These are phyloP conservation scores for Suaeda aralocaspica DNA, from an alignment of 148 eudicot species.

Conservation along the genomic window DNA sequence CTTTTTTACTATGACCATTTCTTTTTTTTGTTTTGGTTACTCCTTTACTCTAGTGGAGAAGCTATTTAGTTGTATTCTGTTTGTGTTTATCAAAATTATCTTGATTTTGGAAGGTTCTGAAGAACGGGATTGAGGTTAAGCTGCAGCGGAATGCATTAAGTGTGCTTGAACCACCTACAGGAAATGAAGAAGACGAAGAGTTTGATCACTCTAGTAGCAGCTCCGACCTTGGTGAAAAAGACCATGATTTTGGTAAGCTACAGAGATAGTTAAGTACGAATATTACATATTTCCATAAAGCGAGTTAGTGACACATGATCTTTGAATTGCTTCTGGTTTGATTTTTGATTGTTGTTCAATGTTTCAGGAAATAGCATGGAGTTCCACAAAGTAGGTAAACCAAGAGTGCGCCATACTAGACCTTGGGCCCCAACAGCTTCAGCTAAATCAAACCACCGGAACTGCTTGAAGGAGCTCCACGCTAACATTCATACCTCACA, in stretches of 20 bases:
- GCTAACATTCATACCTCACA: constrained; percentile 41
- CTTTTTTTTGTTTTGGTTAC: background rate
- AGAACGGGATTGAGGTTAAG: constrained; percentile 97
- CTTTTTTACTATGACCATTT: constrained; percentile 5
- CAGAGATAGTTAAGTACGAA: background rate
- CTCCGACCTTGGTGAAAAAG: constrained; percentile 72
- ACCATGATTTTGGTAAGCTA: constrained; percentile 62
- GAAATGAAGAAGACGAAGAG: constrained; percentile 81
- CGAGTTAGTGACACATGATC: background rate
- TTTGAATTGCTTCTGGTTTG: background rate
- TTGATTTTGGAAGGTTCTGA: constrained; percentile 55
- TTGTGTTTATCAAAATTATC: background rate
- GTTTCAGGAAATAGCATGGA: constrained; percentile 49
- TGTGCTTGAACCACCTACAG: constrained; percentile 93
- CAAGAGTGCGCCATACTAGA: constrained; percentile 59
- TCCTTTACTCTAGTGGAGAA: background rate
- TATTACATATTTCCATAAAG: too few species aligned
- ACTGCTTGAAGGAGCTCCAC: constrained; percentile 50
- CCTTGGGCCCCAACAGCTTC: constrained; percentile 66
- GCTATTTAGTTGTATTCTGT: background rate
- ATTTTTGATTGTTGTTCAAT: constrained; percentile 10
- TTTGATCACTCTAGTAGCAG: constrained; percentile 71
- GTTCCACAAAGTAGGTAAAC: constrained; percentile 72
- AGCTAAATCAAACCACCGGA: constrained; percentile 42
- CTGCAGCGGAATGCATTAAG: constrained; percentile 94